A percentile compares a stretch with the other conserved stretches of the same genome.
Evolutionary conservation across 768 basidiomycete genomes (phyloP).

Genomic region (Lyophyllum shimeji): DNA sequence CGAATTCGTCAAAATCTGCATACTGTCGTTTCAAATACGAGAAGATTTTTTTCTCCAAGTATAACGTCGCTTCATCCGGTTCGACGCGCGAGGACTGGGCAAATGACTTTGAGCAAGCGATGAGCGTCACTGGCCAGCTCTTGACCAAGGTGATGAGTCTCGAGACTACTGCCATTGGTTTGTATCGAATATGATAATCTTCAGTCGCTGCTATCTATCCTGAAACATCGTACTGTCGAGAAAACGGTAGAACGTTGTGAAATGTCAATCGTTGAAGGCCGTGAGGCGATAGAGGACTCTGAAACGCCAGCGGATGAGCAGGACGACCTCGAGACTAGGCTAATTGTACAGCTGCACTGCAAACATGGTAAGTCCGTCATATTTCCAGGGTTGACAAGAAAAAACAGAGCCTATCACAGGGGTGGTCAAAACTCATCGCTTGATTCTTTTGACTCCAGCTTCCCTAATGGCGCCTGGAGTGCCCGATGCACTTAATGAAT

Average conservation of each 20-base stretch:
- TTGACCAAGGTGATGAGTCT: constrained; percentile 55
- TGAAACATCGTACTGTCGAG: constrained; percentile 74
- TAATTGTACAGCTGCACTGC: constrained; percentile 74
- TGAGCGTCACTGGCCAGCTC: constrained; percentile 61
- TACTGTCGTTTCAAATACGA: constrained; percentile 77
- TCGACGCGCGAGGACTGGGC: constrained; percentile 16
- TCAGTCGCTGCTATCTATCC: constrained; percentile 68
- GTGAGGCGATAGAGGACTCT: constrained; percentile 24
- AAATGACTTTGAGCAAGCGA: constrained; percentile 35
- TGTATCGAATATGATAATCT: not conserved
- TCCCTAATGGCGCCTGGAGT: constrained; percentile 65
- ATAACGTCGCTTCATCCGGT: constrained; percentile 37
- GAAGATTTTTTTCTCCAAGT: constrained; percentile 69
- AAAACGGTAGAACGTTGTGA: constrained; percentile 79
- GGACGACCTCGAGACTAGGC: constrained; percentile 68
- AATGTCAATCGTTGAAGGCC: constrained; percentile 61
- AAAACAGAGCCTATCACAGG: constrained; percentile 40
- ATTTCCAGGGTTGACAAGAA: not conserved
- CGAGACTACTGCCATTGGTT: not conserved
- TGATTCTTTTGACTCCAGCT: constrained; percentile 58
- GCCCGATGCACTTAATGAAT: constrained; percentile 59
- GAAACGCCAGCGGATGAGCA: constrained; percentile 41
- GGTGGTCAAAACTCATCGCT: constrained; percentile 78
- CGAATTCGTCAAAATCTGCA: constrained; percentile 80
- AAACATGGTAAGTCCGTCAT: constrained; percentile 63